Base-by-base conservation (phyloP, 2,329 filamentous ascomycete species). In the Diaporthe eres region DNA sequence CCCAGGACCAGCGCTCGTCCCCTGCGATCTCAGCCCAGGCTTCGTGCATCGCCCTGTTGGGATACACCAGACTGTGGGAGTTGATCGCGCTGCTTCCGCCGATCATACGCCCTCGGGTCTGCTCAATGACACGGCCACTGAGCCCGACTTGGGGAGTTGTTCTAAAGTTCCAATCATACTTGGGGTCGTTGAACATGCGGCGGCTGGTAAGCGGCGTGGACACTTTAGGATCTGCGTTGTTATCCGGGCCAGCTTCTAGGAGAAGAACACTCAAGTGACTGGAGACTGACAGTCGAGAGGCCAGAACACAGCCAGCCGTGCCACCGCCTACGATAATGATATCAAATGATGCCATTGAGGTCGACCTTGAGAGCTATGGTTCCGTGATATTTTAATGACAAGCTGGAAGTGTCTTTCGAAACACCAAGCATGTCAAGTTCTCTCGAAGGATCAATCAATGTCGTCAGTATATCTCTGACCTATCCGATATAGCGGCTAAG, bases 81-180 rank as follows among this genome's bases (percentile, higher is more conserved):
- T 68, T 68, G 44, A 68, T 68, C 10, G 63, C 63, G 22, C 63
- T 68, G 63, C 44, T 68, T 34, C 63, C 63, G 25, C 44, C 63
- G 2, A 68, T 53, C 63, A 68, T 51, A 3, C 63, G 63, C 28
- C 63, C 63, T 6, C 42, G 44, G 19, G 63, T 51, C 28, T 67
- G 63, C 28, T 67, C 17, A n/a, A 67, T 37, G 15, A 67, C 63
- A n/a, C 63, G 63, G 12, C 61, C 44, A 34, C 12, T 37, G 42
- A 67, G 25, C 2, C 44, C 63, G 28, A n/a, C 44, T 51, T 67
- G 63, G 19, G 63, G 44, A 19, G 3, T 37, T n/a, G 63, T 67
- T 12, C 6, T 28, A 5, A 34, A 67, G 5, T 49, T 8, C 61
- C 61, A 67, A n/a, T 67, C 61, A n/a, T 49, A 67, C 1, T 67